A percentile compares a stretch with the other conserved stretches of the same genome.
Evolutionary conservation across 495 filamentous ascomycete species (phyloP).

Genomic region (Neurospora terricola): DNA sequence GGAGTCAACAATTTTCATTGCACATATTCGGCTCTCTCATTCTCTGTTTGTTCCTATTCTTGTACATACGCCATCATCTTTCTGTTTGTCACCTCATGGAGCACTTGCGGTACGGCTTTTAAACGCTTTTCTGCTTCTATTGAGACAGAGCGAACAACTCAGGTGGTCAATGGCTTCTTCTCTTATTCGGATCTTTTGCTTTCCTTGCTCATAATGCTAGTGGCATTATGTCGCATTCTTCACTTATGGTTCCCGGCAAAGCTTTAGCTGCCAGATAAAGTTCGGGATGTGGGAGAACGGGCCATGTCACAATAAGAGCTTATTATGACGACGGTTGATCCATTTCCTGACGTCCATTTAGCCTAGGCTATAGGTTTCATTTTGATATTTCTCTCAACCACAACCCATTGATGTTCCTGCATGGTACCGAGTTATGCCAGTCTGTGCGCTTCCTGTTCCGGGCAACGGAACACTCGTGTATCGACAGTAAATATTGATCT

Average conservation of each 20-base stretch:
- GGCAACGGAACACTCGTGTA: background rate
- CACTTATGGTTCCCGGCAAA: background rate
- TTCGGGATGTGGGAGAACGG: background rate
- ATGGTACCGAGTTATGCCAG: background rate
- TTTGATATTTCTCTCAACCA: background rate
- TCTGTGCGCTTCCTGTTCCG: background rate
- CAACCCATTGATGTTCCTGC: background rate
- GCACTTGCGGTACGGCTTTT: background rate
- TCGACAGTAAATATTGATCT: background rate
- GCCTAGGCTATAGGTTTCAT: background rate
- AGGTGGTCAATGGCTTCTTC: background rate
- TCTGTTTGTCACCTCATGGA: background rate
- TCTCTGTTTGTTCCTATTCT: background rate
- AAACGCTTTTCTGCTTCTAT: background rate
- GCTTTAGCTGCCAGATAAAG: background rate
- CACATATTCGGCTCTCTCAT: background rate
- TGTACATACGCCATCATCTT: background rate
- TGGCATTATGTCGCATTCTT: background rate
- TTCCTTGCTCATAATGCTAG: background rate
- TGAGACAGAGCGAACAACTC: background rate
- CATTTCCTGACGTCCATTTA: background rate
- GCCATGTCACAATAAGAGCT: background rate
- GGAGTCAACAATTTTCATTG: background rate
- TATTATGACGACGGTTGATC: background rate
- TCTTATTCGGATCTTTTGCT: background rate